Base-by-base conservation (phyloP, 345 rosid species). In the Eucalyptus tenuipes region DNA sequence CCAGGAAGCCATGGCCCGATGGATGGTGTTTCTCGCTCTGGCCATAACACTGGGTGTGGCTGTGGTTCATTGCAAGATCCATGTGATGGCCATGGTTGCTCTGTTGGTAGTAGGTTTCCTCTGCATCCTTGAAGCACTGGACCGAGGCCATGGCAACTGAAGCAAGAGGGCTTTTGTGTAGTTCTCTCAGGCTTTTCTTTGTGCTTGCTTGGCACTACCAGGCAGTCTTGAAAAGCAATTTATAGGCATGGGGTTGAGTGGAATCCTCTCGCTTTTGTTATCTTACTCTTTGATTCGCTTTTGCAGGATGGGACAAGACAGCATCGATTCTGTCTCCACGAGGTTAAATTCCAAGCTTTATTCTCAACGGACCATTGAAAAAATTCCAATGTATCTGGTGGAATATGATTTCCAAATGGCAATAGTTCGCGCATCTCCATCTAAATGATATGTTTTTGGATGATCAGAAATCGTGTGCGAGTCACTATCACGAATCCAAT, bases 131-230 rank as follows among this genome's bases (percentile, higher is more conserved):
- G 85, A 13, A 64, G 68, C 86, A 87, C 33, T 90, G 88, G 44
- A 47, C 2, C 47, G 92, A 87, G 49, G 89, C 89, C 92, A 91
- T 91, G 88, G 82, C 53, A 25, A 49, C 66, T 66, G 27, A 45
- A 48, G 57, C 57, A 52, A 52, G 18, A 61, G 68, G 68, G 68
- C 33, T 18, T 4, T 4, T 75, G 10, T 15, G 33, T 37, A 49
- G 22, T 31, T 29, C 50, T 59, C 45, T 48, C 15, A 8, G 20
- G 45, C 27, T 6, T 25, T 37, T 75, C n/a, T 59, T 53, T 89
- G 88, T 81, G 88, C 48, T 86, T 49, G 87, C 84, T 20, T 82
- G 88, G 64, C 6, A 27, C 49, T 79, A 7, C 11, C 29, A 33
- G 49, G 40, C 59, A 25, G 71, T 33, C 45, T 37, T 13, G 80